Conservation (phyloP, 2,329 filamentous ascomycete genomes). For the Ophiostoma sp. region DNA sequence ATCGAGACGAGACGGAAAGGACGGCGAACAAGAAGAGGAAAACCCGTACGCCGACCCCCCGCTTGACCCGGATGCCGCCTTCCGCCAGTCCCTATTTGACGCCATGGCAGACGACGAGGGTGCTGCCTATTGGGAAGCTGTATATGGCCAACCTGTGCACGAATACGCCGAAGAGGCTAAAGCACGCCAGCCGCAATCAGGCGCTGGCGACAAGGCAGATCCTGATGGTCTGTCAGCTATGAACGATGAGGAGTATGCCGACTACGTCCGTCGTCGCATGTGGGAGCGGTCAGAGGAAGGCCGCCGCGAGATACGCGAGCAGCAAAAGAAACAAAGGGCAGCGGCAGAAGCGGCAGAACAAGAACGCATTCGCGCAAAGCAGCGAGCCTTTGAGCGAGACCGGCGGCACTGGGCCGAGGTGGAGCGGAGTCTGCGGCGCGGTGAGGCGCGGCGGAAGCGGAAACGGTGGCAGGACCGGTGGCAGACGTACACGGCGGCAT, state of each 20-base stretch:
- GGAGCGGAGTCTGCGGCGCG: slow-evolving; percentile 66
- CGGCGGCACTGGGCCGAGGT: slow-evolving; percentile 50
- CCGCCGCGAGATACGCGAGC: slow-evolving; percentile 71
- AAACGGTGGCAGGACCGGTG: slow-evolving; percentile 60
- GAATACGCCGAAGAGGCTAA: slow-evolving; percentile 27
- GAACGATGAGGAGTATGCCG: slow-evolving; percentile 89
- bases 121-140: slow-evolving; percentile 88
- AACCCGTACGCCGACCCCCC: slow-evolving; percentile 50
- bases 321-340: slow-evolving; percentile 51
- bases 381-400: slow-evolving; percentile 38
- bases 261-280: slow-evolving; percentile 84
- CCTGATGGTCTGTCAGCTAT: slow-evolving; percentile 70
- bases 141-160: slow-evolving; percentile 96
- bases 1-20: neutral
- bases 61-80: slow-evolving; percentile 71
- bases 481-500: slow-evolving; percentile 63
- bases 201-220: slow-evolving; percentile 36
- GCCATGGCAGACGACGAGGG: slow-evolving; percentile 96
- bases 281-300: slow-evolving; percentile 93
- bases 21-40: slow-evolving; percentile 17
- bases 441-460: slow-evolving; percentile 60
- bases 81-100: slow-evolving; percentile 93
- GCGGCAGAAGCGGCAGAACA: slow-evolving; percentile 43
- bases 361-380: slow-evolving; percentile 52
- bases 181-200: neutral